Base-by-base conservation (phyloP, 2,329 filamentous ascomycete species). In the Geosmithia morbida region DNA sequence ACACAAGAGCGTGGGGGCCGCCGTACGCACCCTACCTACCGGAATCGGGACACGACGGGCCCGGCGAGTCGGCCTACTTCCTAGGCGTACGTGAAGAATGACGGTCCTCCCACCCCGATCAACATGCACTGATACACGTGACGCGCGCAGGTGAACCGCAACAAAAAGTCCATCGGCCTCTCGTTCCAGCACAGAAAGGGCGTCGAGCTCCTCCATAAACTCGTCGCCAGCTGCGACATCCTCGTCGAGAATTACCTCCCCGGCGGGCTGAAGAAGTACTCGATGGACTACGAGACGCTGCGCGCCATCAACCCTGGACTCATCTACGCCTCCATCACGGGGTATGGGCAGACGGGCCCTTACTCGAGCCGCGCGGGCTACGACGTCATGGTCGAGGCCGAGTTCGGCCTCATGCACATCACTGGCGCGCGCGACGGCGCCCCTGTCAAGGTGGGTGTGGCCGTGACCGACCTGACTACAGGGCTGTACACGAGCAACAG, bases 371-470 rank as follows among this genome's bases (percentile, higher is more conserved):
- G 92, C 14, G 88, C 92, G 3, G 92, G 92, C 4, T 98, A 98
- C 71, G 92, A 98, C 65, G 92, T 98, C 55, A 98, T 98, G 90
- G 90, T 98, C 11, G 92, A 98, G 69, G 92, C 92, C 50, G 92
- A 97, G 62, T 89, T 98, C 67, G 92, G 92, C 1, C 68, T 98
- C 48, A 98, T 98, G 92, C 92, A 98, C 66, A 97, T 98, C 56
- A 98, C 92, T 0, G 92, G 92, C 30, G 77, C 77, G 51, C 76
- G 89, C 48, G 85, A 94, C 56, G 88, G 90, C 0, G 84, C 88
- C 2, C 92, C 92, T 0, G 92, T 96, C 40, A 98, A 98, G 66
- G 92, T 98, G 2, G 92, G 92, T 17, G 92, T 98, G 2, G 92
- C 92, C 2, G 92, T 98, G 3, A 97, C 92, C 0, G 92, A 98